Conservation (phyloP, 2,329 filamentous ascomycete species). For the Ramularia endophylla region DNA sequence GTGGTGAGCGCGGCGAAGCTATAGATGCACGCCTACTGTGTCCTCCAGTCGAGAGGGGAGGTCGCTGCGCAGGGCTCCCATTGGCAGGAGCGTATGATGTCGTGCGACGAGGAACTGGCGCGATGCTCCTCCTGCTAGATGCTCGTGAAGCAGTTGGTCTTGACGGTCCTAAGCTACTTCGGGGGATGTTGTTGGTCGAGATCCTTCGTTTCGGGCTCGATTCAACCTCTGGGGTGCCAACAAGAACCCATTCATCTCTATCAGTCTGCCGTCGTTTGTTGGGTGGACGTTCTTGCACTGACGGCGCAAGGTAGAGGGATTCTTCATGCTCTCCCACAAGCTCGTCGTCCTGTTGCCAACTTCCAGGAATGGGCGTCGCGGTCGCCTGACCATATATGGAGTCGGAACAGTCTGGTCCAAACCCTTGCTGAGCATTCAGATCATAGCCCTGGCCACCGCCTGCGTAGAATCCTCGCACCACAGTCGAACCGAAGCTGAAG, state of each 20-base stretch:
- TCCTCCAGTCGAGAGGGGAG: slow-evolving; percentile 1
- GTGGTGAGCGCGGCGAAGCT: slow-evolving; percentile 44
- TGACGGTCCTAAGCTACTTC: slow-evolving; percentile 9
- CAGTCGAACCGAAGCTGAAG: slow-evolving; percentile 71
- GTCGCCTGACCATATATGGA: slow-evolving; percentile 24
- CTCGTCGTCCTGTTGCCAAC: slow-evolving; percentile 45
- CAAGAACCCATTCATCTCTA: slow-evolving; percentile 44
- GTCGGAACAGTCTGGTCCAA: slow-evolving; percentile 19
- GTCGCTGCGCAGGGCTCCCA: slow-evolving; percentile 33
- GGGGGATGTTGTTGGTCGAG: slow-evolving; percentile 26
- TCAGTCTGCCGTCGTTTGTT: slow-evolving; percentile 46
- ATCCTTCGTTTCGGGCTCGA: slow-evolving; percentile 33
- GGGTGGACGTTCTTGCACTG: slow-evolving; percentile 32
- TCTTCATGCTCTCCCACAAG: slow-evolving; percentile 40
- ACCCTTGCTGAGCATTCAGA: slow-evolving; percentile 31
- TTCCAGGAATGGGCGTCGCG: slow-evolving; percentile 47
- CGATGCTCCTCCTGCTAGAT: slow-evolving; percentile 34
- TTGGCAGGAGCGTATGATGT: slow-evolving; percentile 21
- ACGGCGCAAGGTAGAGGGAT: no score
- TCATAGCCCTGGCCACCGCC: slow-evolving; percentile 71
- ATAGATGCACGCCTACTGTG: slow-evolving; percentile 45
- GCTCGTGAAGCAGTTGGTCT: slow-evolving; percentile 26
- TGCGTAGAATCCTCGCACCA: slow-evolving; percentile 80
- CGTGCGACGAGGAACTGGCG: slow-evolving; percentile 36
- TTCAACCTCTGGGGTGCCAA: slow-evolving; percentile 47